These are phyloP conservation scores for Leucaena leucocephala DNA, from an alignment of 306 rosid genomes.

Conservation along the genomic window DNA sequence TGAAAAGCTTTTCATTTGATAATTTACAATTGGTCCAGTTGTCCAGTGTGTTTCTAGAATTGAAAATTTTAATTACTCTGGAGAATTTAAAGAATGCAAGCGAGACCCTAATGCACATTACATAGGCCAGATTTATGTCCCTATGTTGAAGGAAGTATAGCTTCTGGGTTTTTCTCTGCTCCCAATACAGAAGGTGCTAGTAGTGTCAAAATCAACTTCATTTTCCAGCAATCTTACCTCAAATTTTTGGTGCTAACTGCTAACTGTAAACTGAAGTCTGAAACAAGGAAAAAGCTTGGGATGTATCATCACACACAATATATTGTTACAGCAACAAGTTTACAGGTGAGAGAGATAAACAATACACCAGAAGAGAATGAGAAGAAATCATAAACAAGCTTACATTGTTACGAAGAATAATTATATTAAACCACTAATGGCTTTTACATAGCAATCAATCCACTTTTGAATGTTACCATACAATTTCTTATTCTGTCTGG, in stretches of 20 bases:
- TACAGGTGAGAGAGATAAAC: constrained; percentile 19
- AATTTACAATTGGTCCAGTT: no score
- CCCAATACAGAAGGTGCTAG: constrained; percentile 18
- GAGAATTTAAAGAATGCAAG: constrained; percentile 15
- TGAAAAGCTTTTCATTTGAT: background rate
- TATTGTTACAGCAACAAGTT: constrained; percentile 8
- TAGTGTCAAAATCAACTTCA: background rate
- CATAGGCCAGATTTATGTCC: background rate
- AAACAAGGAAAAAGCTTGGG: constrained; percentile 23
- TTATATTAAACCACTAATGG: constrained; percentile 35
- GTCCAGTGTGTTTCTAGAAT: no score
- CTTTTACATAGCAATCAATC: constrained; percentile 20
- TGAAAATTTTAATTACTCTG: no score
- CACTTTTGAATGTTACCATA: constrained; percentile 12
- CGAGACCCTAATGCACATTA: background rate
- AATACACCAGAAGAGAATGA: background rate
- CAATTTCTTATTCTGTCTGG: constrained; percentile 24
- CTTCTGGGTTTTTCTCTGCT: constrained; percentile 8
- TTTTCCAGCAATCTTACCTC: background rate
- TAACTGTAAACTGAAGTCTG: background rate
- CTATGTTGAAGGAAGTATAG: background rate
- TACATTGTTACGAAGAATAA: background rate
- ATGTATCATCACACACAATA: constrained; percentile 10
- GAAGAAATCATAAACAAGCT: constrained; percentile 31
- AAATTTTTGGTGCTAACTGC: background rate